Conservation (phyloP, 257 asterid species). For the Penstemon barbatus region DNA sequence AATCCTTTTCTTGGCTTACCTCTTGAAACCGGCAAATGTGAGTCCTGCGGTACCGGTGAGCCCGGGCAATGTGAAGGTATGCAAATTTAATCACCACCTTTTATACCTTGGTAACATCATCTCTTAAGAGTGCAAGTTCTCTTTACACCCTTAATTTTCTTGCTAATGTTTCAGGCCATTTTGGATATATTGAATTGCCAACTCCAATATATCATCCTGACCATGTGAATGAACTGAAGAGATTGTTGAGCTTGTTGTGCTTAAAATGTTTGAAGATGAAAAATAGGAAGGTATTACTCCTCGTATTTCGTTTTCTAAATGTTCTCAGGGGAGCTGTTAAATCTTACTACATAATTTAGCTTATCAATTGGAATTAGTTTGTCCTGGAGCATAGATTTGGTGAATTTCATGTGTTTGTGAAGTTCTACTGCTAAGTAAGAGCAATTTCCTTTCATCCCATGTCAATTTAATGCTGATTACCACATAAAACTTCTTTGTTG, state of each 20-base stretch:
- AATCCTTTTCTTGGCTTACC: conserved; percentile 98
- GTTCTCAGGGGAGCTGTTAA: conserved; percentile 6
- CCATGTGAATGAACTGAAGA: conserved; percentile 79
- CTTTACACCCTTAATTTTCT: conserved; percentile 2
- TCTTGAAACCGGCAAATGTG: conserved; percentile 89
- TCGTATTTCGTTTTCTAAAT: background rate
- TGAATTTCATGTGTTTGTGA: conserved; percentile 21
- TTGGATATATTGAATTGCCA: conserved; percentile 91
- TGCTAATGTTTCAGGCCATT: conserved; percentile 71
- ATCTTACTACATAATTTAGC: conserved; percentile 4
- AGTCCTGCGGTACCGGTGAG: conserved; percentile 91
- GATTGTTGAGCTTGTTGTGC: conserved; percentile 74
- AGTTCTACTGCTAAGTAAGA: background rate
- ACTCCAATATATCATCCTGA: conserved; percentile 90
- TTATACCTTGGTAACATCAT: conserved; percentile 10
- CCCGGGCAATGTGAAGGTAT: conserved; percentile 98
- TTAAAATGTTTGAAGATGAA: conserved; percentile 77
- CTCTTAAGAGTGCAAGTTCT: background rate
- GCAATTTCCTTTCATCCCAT: conserved; percentile 14
- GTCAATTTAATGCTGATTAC: background rate
- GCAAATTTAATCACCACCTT: conserved; percentile 16
- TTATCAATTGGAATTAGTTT: conserved; percentile 11
- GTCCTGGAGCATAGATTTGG: conserved; percentile 11
- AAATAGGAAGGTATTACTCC: conserved; percentile 63
- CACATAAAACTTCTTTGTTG: conserved; percentile 14